A percentile compares a stretch with the other conserved stretches of the same genome.
Evolutionary conservation across 2,329 filamentous ascomycete genomes (phyloP).

Genomic region (Alternaria hordeiaustralica): DNA sequence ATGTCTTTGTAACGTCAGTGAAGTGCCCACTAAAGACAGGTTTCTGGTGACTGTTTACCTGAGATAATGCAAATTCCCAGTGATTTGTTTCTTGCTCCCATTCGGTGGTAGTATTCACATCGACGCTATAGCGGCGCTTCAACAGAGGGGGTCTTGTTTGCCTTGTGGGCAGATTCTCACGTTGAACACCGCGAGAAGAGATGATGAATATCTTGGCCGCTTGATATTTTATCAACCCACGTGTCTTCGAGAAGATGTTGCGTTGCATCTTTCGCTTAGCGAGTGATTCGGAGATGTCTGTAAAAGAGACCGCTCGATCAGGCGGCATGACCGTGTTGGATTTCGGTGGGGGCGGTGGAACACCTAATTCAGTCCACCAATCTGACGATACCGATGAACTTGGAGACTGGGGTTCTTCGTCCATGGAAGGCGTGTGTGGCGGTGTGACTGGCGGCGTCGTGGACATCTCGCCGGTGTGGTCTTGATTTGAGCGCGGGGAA

Average conservation of each 20-base stretch:
- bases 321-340: not conserved
- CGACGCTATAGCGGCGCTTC: constrained; percentile 32
- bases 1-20: constrained; percentile 3
- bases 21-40: not conserved
- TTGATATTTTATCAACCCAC: constrained; percentile 2
- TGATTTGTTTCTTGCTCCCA: not conserved
- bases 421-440: not conserved
- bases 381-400: not conserved
- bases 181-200: constrained; percentile 23
- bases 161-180: constrained; percentile 19
- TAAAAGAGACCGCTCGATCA: not conserved
- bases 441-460: not conserved
- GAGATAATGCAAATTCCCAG: not conserved
- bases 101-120: constrained; percentile 16
- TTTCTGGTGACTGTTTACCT: not conserved
- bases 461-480: not conserved
- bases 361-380: not conserved
- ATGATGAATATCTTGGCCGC: constrained; percentile 9
- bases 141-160: constrained; percentile 15
- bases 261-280: not conserved
- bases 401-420: not conserved
- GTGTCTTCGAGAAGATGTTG: constrained; percentile 15
- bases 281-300: not conserved
- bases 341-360: not conserved
- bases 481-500: not conserved